A percentile compares a stretch with the other conserved stretches of the same genome.
These are phyloP conservation scores for Zizania latifolia DNA, from an alignment of 176 grass and related monocot species.

Conservation along the genomic window DNA sequence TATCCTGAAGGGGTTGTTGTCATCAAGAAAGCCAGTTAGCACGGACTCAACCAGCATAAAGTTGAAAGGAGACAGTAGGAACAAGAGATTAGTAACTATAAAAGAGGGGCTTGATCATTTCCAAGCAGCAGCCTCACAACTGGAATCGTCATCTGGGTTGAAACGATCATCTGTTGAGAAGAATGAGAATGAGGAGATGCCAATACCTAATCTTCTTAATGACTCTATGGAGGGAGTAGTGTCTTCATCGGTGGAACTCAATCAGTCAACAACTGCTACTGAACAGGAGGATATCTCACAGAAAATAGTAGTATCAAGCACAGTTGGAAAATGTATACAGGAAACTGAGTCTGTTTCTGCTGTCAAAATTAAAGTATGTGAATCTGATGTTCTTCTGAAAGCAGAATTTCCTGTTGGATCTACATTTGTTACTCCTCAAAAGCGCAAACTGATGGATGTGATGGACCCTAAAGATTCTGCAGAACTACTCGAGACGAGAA, in stretches of 20 bases:
- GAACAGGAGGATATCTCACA: background rate
- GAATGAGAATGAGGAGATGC: background rate
- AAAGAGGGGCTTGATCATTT: constrained; percentile 9
- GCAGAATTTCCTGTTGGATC: constrained; percentile 2
- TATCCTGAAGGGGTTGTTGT: constrained; percentile 42
- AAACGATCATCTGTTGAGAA: constrained; percentile 5
- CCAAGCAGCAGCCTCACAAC: background rate
- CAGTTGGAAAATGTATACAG: background rate
- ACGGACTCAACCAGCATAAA: constrained; percentile 5
- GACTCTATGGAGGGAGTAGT: background rate
- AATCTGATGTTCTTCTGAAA: background rate
- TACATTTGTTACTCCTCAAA: constrained; percentile 28
- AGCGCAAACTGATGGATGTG: constrained; percentile 17
- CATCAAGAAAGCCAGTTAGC: constrained; percentile 29
- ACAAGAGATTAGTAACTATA: background rate
- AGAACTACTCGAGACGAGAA: constrained; percentile 19
- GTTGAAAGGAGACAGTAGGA: constrained; percentile 8
- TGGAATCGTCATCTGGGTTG: background rate
- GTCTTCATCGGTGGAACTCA: background rate
- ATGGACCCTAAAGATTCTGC: background rate
- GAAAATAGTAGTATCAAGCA: background rate
- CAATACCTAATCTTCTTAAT: background rate
- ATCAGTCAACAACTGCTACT: background rate
- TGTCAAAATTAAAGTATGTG: background rate
- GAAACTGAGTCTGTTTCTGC: background rate